phyloP scores from a whole-genome alignment of 305 asterid genomes.

The Withania somnifera region DNA sequence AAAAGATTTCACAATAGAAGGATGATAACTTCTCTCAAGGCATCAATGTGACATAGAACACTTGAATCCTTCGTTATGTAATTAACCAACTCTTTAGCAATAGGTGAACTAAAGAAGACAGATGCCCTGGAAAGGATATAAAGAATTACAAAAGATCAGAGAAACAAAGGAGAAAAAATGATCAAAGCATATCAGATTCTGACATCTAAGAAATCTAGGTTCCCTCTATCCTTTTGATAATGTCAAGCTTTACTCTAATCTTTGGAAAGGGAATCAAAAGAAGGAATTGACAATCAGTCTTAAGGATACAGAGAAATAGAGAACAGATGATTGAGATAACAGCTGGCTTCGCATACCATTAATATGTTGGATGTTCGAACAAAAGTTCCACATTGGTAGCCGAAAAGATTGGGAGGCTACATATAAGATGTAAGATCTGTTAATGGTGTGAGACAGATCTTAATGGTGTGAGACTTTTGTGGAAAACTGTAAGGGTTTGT shows the following conservation, averaged over 20 bases:
- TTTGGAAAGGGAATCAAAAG: not conserved
- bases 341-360: not conserved
- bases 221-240: not conserved
- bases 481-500: too few relatives aligned
- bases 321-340: not conserved
- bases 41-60: conserved; percentile 91
- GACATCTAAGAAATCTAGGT: too few relatives aligned
- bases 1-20: not conserved
- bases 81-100: conserved; percentile 70
- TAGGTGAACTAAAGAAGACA: conserved; percentile 94
- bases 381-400: too few relatives aligned
- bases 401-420: too few relatives aligned
- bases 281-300: not conserved
- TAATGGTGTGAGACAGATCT: too few relatives aligned
- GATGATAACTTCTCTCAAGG: conserved; percentile 78
- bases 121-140: conserved; percentile 55
- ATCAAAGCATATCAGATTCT: not conserved
- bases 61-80: conserved; percentile 74
- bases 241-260: not conserved
- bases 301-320: not conserved
- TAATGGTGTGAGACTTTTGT: too few relatives aligned
- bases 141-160: conserved; percentile 9
- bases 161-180: not conserved
- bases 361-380: too few relatives aligned
- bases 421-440: too few relatives aligned